A percentile compares a stretch with the other conserved stretches of the same genome.
phyloP scores from a whole-genome alignment of 1,284 basidiomycete species.

The Singerocomus inundabilis region DNA sequence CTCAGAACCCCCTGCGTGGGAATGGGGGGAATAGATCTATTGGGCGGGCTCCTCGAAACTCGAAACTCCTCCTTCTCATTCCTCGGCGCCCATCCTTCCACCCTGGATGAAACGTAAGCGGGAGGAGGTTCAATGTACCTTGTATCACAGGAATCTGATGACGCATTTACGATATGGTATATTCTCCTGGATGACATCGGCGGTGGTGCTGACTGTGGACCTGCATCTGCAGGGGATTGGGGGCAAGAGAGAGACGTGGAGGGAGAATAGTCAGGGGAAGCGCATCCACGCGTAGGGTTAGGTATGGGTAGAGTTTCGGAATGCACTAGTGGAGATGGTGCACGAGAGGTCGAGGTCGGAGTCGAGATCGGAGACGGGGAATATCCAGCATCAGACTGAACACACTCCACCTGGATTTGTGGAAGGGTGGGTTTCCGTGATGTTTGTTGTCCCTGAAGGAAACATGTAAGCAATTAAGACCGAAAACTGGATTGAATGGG shows the following conservation, averaged over 20 bases:
- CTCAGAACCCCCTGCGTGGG: conserved; percentile 6
- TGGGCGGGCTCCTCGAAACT: conserved; percentile 1
- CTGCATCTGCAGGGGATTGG: conserved; percentile 6
- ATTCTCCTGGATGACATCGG: conserved; percentile 36
- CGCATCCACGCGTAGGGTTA: conserved; percentile 18
- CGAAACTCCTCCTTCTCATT: conserved; percentile 22
- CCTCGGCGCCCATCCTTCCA: conserved; percentile 4
- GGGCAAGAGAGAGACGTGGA: conserved; percentile 9
- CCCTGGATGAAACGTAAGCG: conserved; percentile 37
- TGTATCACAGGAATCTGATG: conserved; percentile 29
- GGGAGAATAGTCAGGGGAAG: conserved; percentile 13
- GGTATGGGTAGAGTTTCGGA: conserved; percentile 26
- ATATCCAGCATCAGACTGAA: conserved; percentile 21
- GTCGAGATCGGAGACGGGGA: conserved; percentile 1
- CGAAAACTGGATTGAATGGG: too few relatives aligned
- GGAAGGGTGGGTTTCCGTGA: conserved; percentile 21
- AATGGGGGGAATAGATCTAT: conserved; percentile 20
- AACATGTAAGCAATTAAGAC: neutral
- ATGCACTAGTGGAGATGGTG: conserved; percentile 26
- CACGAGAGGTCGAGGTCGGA: conserved; percentile 7
- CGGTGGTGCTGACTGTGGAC: conserved; percentile 19
- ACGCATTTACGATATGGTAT: conserved; percentile 41
- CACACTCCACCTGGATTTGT: conserved; percentile 26
- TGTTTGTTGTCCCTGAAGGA: conserved; percentile 15
- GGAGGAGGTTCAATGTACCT: conserved; percentile 40